Percentiles rank a stretch among this genome's conserved stretches.
Evolutionary conservation across 2,329 filamentous ascomycete species (phyloP).

Genomic region (Coniochaeta sp.): DNA sequence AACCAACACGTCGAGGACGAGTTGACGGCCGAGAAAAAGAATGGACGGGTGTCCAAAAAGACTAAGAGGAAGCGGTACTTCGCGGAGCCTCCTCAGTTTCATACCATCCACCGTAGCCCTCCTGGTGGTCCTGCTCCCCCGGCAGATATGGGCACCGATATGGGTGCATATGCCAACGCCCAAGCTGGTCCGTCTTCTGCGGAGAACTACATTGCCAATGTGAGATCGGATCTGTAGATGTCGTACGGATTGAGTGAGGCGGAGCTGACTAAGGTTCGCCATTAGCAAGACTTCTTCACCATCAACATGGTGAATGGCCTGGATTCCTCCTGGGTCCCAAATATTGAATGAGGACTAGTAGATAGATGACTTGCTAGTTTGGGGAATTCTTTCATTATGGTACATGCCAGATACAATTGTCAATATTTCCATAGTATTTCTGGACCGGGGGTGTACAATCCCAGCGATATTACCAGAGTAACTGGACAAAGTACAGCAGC

Average conservation of each 20-base stretch:
- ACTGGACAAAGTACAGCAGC: too few species aligned
- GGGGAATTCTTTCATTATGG: neutral
- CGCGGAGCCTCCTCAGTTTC: neutral
- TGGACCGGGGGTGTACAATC: too few species aligned
- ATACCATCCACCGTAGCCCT: neutral
- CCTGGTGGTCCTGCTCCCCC: neutral
- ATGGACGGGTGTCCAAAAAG: neutral
- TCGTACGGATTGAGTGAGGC: neutral
- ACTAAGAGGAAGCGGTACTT: too few species aligned
- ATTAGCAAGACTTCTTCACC: neutral
- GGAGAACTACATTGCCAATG: neutral
- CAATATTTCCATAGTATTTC: too few species aligned
- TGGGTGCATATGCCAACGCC: neutral
- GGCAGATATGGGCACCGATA: neutral
- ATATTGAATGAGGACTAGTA: neutral
- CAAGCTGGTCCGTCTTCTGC: neutral
- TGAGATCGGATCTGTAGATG: neutral
- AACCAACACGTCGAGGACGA: neutral
- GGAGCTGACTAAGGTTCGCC: neutral
- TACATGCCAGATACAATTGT: neutral
- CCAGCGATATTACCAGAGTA: too few species aligned
- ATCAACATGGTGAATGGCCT: neutral
- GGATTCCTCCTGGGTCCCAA: neutral
- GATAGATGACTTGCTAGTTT: neutral
- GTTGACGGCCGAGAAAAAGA: neutral